These are phyloP conservation scores for Yarrowia sp. DNA, from an alignment of 805 yeast species.

Conservation along the genomic window DNA sequence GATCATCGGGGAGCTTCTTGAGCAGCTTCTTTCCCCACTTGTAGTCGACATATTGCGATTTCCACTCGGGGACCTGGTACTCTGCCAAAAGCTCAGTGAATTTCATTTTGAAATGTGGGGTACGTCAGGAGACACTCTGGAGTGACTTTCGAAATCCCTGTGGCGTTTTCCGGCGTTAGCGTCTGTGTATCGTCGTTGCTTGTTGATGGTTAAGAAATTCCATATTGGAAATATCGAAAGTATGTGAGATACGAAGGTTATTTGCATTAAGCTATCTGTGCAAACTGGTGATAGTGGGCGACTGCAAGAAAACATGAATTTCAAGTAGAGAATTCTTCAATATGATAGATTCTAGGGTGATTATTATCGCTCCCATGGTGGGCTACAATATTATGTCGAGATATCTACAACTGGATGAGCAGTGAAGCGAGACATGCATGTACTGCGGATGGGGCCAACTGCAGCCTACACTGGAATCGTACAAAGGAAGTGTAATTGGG, in stretches of 20 bases:
- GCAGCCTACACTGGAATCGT: not conserved
- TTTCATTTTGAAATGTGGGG: not conserved
- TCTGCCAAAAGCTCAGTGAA: constrained; percentile 21
- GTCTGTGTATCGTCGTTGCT: not conserved
- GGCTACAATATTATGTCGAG: too few species aligned
- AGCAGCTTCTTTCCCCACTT: constrained; percentile 30
- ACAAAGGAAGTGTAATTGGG: not conserved
- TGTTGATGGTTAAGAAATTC: not conserved
- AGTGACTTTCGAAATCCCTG: not conserved
- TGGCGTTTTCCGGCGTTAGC: not conserved
- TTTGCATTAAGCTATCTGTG: not conserved
- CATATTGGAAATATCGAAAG: not conserved
- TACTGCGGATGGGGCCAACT: not conserved
- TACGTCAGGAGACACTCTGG: not conserved
- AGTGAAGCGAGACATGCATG: not conserved
- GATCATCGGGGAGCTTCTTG: constrained; percentile 21
- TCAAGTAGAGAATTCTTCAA: not conserved
- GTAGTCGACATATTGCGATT: constrained; percentile 45
- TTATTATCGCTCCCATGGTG: too few species aligned
- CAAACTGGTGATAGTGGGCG: not conserved
- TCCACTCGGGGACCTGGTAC: constrained; percentile 46
- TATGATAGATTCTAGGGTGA: too few species aligned
- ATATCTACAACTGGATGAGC: not conserved
- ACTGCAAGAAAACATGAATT: not conserved
- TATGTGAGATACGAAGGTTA: constrained; percentile 3